A percentile compares a stretch with the other conserved stretches of the same genome.
These are phyloP conservation scores for Magnolia sinica DNA, from an alignment of 164 flowering plant species.

Conservation along the genomic window DNA sequence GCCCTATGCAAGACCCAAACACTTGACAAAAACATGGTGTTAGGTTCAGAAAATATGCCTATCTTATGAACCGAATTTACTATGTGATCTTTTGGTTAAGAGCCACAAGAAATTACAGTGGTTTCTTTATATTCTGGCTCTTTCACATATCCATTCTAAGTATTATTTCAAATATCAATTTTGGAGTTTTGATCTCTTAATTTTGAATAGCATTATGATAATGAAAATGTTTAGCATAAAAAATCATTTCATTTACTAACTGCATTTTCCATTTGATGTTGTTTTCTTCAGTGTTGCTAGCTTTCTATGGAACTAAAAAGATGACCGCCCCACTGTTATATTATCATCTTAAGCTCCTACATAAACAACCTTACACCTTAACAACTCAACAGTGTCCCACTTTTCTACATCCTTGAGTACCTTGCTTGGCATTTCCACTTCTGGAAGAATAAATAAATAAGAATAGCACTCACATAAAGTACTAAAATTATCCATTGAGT, in stretches of 20 bases:
- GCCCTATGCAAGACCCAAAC: no score
- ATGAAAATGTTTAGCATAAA: not conserved
- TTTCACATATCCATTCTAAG: no score
- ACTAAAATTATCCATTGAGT: not conserved
- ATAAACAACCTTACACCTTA: not conserved
- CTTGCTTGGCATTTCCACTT: not conserved
- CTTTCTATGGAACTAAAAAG: not conserved
- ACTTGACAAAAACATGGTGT: no score
- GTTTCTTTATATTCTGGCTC: no score
- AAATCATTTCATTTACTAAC: not conserved
- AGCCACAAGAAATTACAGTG: not conserved
- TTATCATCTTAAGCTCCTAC: not conserved
- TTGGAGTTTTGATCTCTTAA: no score
- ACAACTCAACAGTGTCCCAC: not conserved
- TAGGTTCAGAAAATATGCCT: not conserved
- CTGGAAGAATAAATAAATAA: no score
- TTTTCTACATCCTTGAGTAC: not conserved
- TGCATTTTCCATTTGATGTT: not conserved
- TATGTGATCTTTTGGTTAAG: not conserved
- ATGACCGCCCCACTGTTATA: not conserved
- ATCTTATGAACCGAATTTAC: not conserved
- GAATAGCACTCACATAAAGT: not conserved
- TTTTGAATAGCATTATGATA: no score
- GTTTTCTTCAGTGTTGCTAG: not conserved
- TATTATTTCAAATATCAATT: no score